Evolutionary conservation across 108 stramenopile species (phyloP), one percentile per base, ranked within the genome.

Genomic region (Cyclostephanos tholiformis): DNA sequence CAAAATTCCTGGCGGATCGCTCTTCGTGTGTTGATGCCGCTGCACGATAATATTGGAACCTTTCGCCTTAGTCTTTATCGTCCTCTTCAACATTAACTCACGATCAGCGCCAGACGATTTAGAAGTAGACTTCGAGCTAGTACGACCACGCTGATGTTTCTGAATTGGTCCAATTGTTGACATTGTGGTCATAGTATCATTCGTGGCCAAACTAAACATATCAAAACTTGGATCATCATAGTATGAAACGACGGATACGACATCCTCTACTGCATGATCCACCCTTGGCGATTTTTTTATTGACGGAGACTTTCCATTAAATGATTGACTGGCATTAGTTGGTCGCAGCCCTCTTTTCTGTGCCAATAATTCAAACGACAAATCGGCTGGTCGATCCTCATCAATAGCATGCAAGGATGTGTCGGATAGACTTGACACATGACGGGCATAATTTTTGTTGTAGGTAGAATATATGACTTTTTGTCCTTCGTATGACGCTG

Each of bases 191-290:
- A n/a, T n/a, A n/a, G 74, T 58, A 50, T 75, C 74, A 38, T 75
- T 65, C 48, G 49, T 75, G 6, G 52, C 74, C 2, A 75, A 63
- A 59, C 74, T 75, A 22, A 66, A 26, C 73, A 74, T 74, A 32
- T 44, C 56, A 12, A 75, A 57, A 13, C 63, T 65, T 20, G 74
- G 74, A 22, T 75, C 74, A 57, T 75, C 74, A 23, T 75, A 65
- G 29, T 51, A 75, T 4, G 74, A 75, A 61, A 67, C 66, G 2
- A 65, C 25, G 5, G 74, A 75, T 38, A 75, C 74, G 25, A 75
- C 74, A 43, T 75, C 74, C 27, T 58, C 57, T 13, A 58, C 57
- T 58, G 57, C 57, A 32, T 58, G 57, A 29, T 53, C 6, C 20
- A 25, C 52, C 52, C 19, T 53, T 12, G 57, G 32, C 8, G 29